Evolutionary conservation across 2,329 filamentous ascomycete species (phyloP), one percentile per base, ranked within the genome.

Genomic region (Ilyonectria mors-panacis): DNA sequence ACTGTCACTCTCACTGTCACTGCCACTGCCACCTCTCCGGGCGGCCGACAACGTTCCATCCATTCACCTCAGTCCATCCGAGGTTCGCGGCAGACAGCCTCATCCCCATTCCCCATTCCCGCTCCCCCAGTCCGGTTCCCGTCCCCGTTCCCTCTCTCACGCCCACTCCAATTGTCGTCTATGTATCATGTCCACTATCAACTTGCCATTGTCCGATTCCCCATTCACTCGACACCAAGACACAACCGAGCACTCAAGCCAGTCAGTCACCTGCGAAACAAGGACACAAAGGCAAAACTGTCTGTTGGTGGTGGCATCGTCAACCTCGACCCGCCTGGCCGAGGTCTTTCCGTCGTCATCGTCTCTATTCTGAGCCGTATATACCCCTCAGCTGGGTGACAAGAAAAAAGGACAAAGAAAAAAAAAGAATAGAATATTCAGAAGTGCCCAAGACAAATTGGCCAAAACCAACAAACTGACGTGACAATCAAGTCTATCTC

Each of bases 271-370:
- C 59, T 59, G 44, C 44, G 42, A 69, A 45, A 60, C 42, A 68
- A 50, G 71, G 69, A 72, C 62, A 59, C 55, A 48, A 63, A 44
- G 57, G 60, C 59, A 47, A 50, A 56, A 67, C 26, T 53, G 39
- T 60, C 63, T 73, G 57, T 57, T 70, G 63, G 68, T 73, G 72
- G 66, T 75, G 73, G 73, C 66, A 60, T 74, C 68, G 60, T 71
- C 66, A 61, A 73, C 65, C 66, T 68, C 28, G 73, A 75, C 73
- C 71, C 73, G 68, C 55, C 37, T 75, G 73, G 73, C 69, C 73
- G 71, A 47, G 59, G 65, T 65, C 73, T 67, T 65, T 66, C 71
- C 70, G 65, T 68, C 71, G 67, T 75, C 70, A 73, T 74, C 63
- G 65, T 73, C 63, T 75, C 70, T 75, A 75, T 75, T 75, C 70